Evolutionary conservation across 1,284 basidiomycete genomes (phyloP).

Genomic region (Cutaneotrichosporon cutaneum): DNA sequence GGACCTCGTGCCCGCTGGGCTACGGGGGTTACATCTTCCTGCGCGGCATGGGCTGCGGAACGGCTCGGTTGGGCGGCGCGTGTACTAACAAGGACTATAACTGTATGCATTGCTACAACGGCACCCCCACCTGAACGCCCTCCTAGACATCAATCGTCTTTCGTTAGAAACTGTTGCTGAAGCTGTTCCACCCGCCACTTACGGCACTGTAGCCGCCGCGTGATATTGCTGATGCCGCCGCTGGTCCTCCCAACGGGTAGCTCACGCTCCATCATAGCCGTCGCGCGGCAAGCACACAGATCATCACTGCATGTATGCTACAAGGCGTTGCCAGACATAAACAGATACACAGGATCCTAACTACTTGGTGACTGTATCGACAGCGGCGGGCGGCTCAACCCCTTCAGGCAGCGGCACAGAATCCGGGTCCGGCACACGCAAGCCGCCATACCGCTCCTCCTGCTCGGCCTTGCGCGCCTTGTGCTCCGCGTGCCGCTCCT

Average conservation of each 20-base stretch:
- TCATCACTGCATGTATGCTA: no score
- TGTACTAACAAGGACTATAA: neutral
- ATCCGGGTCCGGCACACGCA: neutral
- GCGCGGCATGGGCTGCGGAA: conserved; percentile 12
- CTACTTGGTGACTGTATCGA: neutral
- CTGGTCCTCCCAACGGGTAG: no score
- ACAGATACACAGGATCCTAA: no score
- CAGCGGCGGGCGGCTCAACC: neutral
- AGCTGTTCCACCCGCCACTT: no score
- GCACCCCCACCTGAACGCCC: no score
- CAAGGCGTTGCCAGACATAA: no score
- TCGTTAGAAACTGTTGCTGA: no score
- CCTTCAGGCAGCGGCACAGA: neutral
- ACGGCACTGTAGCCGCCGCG: no score
- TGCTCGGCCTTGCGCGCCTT: neutral
- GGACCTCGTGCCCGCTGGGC: neutral
- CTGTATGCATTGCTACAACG: neutral
- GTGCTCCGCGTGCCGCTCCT: neutral
- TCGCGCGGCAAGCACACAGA: no score
- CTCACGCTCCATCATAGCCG: no score
- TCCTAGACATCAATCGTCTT: no score
- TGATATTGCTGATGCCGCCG: no score
- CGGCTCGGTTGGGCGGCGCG: neutral
- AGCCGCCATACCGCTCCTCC: neutral
- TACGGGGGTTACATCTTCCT: conserved; percentile 14